A percentile compares a stretch with the other conserved stretches of the same genome.
phyloP scores from a whole-genome alignment of 169 alveolate genomes.

The Plasmodium malariae region DNA sequence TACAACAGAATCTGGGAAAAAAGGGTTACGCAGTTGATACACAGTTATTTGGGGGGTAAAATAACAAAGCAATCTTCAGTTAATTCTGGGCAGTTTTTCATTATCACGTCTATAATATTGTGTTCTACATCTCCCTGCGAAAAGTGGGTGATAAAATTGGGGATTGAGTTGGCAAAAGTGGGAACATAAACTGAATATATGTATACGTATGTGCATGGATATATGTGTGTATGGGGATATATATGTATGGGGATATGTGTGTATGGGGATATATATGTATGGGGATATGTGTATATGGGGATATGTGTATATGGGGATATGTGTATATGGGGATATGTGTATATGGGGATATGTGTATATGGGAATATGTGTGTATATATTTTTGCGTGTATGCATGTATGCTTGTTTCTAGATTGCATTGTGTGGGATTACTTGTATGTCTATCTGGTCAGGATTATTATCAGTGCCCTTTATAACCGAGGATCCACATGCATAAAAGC shows the following conservation, averaged over 20 bases:
- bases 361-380: too few species aligned
- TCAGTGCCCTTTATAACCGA: constrained; percentile 89
- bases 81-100: constrained; percentile 81
- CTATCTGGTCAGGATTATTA: constrained; percentile 86
- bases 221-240: not conserved
- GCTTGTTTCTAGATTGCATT: not conserved
- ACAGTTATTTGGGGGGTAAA: constrained; percentile 78
- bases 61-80: constrained; percentile 81
- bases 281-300: not conserved
- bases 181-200: not conserved
- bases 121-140: constrained; percentile 87
- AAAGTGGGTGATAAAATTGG: not conserved
- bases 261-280: not conserved
- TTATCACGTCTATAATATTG: constrained; percentile 79
- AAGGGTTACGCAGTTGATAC: not conserved
- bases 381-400: not conserved
- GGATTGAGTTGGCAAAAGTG: not conserved
- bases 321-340: too few species aligned
- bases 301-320: not conserved
- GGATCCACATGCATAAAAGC: constrained; percentile 91
- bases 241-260: too few species aligned
- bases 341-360: not conserved
- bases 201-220: not conserved
- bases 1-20: not conserved
- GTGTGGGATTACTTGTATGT: constrained; percentile 79